These are phyloP conservation scores for Thermomucor indicae-seudaticae DNA, from an alignment of 371 early-diverging fungal species.

Conservation along the genomic window DNA sequence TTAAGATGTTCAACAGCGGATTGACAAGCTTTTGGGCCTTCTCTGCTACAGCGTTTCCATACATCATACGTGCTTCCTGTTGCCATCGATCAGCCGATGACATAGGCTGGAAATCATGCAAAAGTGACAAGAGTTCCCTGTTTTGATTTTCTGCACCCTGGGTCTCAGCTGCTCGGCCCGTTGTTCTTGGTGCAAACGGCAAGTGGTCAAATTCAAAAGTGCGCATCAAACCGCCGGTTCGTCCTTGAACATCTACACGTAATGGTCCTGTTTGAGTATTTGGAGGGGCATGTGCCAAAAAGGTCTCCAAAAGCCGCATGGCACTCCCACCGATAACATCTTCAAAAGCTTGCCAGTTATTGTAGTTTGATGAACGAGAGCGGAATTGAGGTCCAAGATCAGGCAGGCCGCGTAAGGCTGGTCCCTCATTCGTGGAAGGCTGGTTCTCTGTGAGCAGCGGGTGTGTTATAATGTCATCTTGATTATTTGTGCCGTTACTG, in stretches of 20 bases:
- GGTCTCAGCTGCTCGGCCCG: background rate
- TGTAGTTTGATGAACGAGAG: slow-evolving; percentile 17
- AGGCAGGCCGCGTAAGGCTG: background rate
- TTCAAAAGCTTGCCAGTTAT: slow-evolving; percentile 64
- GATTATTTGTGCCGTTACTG: slow-evolving; percentile 10
- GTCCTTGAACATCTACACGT: slow-evolving; percentile 50
- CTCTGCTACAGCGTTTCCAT: slow-evolving; percentile 56
- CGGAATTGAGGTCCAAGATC: slow-evolving; percentile 5
- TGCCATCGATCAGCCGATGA: slow-evolving; percentile 82
- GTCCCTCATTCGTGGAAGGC: slow-evolving; percentile 8
- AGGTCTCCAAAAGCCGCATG: slow-evolving; percentile 60
- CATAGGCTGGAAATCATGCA: slow-evolving; percentile 72
- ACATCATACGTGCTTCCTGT: slow-evolving; percentile 84
- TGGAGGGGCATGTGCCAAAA: slow-evolving; percentile 52
- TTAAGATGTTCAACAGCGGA: slow-evolving; percentile 63
- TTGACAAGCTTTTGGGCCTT: slow-evolving; percentile 60
- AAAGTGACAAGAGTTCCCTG: slow-evolving; percentile 46
- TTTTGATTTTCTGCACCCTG: slow-evolving; percentile 17
- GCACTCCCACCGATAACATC: slow-evolving; percentile 69
- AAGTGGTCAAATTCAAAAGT: slow-evolving; percentile 41
- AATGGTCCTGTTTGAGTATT: slow-evolving; percentile 28
- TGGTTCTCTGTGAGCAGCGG: slow-evolving; percentile 61
- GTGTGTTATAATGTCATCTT: slow-evolving; percentile 64
- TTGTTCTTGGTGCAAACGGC: slow-evolving; percentile 3
- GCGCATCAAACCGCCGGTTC: slow-evolving; percentile 35